Conservation (phyloP, 2,329 filamentous ascomycete species). For the Berkeleyomyces basicola region DNA sequence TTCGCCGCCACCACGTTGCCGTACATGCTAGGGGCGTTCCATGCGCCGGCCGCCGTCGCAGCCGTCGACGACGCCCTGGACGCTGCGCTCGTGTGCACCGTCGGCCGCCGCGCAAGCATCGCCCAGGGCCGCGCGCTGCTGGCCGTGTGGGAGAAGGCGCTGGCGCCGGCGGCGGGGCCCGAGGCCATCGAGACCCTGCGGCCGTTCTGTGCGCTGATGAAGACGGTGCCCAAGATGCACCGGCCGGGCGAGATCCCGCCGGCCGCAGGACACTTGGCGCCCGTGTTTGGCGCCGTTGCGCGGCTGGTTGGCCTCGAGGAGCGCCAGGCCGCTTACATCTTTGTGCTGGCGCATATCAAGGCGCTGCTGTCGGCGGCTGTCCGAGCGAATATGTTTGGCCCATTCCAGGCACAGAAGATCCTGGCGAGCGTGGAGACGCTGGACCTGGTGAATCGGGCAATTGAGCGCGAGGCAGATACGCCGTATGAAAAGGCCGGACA, state of each 20-base stretch:
- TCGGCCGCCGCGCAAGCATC: slow-evolving; percentile 57
- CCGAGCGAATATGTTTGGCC: slow-evolving; percentile 59
- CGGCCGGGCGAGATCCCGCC: slow-evolving; percentile 44
- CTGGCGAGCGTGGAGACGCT: slow-evolving; percentile 46
- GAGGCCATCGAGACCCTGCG: slow-evolving; percentile 4
- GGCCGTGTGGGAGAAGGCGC: slow-evolving; percentile 58
- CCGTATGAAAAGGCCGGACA: slow-evolving; percentile 52
- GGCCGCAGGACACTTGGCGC: slow-evolving; percentile 46
- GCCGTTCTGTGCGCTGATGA: slow-evolving; percentile 56
- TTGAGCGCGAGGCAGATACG: slow-evolving; percentile 43
- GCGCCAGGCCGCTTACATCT: slow-evolving; percentile 54
- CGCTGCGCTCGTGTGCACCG: slow-evolving; percentile 61
- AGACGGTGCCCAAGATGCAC: slow-evolving; percentile 45
- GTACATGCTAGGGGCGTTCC: slow-evolving; percentile 54
- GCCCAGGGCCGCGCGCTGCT: slow-evolving; percentile 62
- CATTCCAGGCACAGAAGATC: slow-evolving; percentile 61
- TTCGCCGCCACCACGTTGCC: slow-evolving; percentile 58
- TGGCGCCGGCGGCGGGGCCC: slow-evolving; percentile 24
- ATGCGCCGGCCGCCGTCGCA: slow-evolving; percentile 32
- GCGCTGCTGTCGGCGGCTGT: slow-evolving; percentile 63
- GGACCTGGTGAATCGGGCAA: slow-evolving; percentile 36
- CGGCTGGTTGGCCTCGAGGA: slow-evolving; percentile 41
- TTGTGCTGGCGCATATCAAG: slow-evolving; percentile 60
- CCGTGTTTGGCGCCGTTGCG: slow-evolving; percentile 52
- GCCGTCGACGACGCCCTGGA: slow-evolving; percentile 60